Evolutionary conservation across 108 stramenopile genomes (phyloP), one percentile per base, ranked within the genome.

Genomic region (Chaetoceros muelleri): DNA sequence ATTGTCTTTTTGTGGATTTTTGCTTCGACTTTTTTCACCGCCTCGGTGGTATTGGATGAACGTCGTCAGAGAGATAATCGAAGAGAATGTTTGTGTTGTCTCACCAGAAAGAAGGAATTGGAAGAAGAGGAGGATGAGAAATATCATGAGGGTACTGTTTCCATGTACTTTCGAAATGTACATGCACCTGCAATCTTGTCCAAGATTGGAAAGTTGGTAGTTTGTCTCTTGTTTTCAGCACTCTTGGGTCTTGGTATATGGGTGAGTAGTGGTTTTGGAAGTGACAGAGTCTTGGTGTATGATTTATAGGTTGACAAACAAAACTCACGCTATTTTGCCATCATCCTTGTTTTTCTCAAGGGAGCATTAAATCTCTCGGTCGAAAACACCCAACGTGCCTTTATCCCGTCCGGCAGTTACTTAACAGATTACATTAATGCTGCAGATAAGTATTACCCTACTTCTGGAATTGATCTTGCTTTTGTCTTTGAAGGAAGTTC

Each of bases 321-420:
- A n/a, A n/a, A n/a, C n/a, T n/a, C n/a, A n/a, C n/a, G n/a, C n/a
- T n/a, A n/a, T n/a, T n/a, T n/a, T n/a, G n/a, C n/a, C n/a, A n/a
- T n/a, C n/a, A n/a, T n/a, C n/a, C n/a, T n/a, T n/a, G n/a, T n/a
- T n/a, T n/a, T n/a, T n/a, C n/a, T 67, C n/a, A n/a, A 62, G 50
- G 80, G 80, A 13, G 57, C 69, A 0, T 55, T 67, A 52, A 73
- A 78, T 26, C 60, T 81, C 22, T 58, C 71, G 0, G 76, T 81
- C 2, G 80, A 81, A 59, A 74, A 81, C 58, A 60, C 76, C 7
- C n/a, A 55, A 18, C 74, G 80, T 8, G 60, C 53, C 54, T 91
- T 91, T 55, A 86, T 91, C 44, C 89, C 89, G n/a, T 63, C 64
- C 18, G 83, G 68, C 53, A 72, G 70, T n/a, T 91, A 91, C 63